phyloP scores from a whole-genome alignment of 1,284 basidiomycete species.

The Trametes pubescens region DNA sequence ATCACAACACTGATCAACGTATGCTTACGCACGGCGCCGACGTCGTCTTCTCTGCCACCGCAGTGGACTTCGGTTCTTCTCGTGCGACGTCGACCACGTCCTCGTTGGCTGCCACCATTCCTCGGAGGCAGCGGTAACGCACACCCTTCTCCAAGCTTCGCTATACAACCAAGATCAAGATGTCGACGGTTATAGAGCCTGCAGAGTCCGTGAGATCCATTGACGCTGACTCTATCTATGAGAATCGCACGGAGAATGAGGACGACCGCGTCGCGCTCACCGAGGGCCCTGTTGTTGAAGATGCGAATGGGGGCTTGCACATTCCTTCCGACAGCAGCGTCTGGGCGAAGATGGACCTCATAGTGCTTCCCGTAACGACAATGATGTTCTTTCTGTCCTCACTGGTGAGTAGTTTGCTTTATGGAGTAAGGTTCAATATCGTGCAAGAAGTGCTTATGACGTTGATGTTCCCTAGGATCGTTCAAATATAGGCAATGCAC shows the following conservation, averaged over 20 bases:
- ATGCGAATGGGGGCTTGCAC: background rate
- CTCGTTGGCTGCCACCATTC: background rate
- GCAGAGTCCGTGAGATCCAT: no score
- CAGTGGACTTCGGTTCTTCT: no score
- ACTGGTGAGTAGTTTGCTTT: slow-evolving; percentile 15
- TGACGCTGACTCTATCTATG: no score
- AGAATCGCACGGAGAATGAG: background rate
- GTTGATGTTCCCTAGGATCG: slow-evolving; percentile 10
- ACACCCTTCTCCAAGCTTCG: no score
- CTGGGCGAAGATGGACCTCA: slow-evolving; percentile 33
- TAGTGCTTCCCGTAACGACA: slow-evolving; percentile 24
- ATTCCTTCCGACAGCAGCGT: slow-evolving; percentile 3
- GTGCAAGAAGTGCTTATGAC: background rate
- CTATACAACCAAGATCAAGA: no score
- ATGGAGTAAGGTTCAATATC: no score
- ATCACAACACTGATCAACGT: no score
- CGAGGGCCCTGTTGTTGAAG: background rate
- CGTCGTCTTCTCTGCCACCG: no score
- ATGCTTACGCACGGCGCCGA: no score
- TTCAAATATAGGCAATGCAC: slow-evolving; percentile 41
- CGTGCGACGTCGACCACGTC: background rate
- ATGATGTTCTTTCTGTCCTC: slow-evolving; percentile 33
- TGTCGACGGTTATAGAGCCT: no score
- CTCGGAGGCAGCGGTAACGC: no score
- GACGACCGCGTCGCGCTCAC: background rate